phyloP scores from a whole-genome alignment of 768 basidiomycete species.

The Serendipita indica region DNA sequence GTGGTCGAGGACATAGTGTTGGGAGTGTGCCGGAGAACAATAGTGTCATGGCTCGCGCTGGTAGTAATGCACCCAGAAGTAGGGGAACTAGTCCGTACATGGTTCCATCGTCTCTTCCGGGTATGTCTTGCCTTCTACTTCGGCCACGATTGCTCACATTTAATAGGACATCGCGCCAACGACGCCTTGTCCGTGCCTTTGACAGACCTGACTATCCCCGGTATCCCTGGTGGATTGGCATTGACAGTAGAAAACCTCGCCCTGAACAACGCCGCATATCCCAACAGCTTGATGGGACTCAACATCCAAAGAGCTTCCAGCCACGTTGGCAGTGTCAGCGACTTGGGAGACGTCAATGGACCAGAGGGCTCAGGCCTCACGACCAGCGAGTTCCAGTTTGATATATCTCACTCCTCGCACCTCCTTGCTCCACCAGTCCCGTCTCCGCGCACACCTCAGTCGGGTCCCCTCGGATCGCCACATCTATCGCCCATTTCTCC shows the following conservation, averaged over 20 bases:
- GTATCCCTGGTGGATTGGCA: not conserved
- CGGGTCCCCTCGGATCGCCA: not conserved
- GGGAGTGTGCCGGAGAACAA: not conserved
- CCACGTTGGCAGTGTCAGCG: not conserved
- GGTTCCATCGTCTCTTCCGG: not conserved
- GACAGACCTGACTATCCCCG: too few relatives aligned
- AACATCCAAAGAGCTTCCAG: not conserved
- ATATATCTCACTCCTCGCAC: not conserved
- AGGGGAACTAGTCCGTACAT: not conserved
- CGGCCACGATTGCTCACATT: too few relatives aligned
- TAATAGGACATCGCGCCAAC: too few relatives aligned
- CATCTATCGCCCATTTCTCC: too few relatives aligned
- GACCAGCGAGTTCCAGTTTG: not conserved
- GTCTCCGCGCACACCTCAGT: not conserved
- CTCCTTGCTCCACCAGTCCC: not conserved
- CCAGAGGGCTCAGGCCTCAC: not conserved
- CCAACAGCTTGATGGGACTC: not conserved
- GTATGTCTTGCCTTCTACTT: too few relatives aligned
- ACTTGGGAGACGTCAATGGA: not conserved
- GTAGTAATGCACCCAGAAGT: too few relatives aligned
- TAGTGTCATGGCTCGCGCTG: not conserved
- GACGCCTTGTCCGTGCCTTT: too few relatives aligned
- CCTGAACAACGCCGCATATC: not conserved
- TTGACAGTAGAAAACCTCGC: not conserved
- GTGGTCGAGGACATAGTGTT: not conserved